A percentile compares a stretch with the other conserved stretches of the same genome.
phyloP scores from a whole-genome alignment of 345 rosid genomes.

The Populus davidiana region DNA sequence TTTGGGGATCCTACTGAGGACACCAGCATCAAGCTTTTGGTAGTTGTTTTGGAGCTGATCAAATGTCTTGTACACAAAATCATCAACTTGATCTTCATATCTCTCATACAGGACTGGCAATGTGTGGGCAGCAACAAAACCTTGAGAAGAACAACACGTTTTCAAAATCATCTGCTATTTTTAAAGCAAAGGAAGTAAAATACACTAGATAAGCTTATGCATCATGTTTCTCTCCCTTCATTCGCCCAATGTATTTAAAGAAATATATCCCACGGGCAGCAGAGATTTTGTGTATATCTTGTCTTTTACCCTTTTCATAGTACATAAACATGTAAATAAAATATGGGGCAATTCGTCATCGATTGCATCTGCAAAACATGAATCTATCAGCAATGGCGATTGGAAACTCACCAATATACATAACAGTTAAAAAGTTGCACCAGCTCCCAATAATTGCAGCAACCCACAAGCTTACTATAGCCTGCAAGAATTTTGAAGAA shows the following conservation, averaged over 20 bases:
- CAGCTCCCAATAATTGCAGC: slow-evolving; percentile 92
- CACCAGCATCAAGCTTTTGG: slow-evolving; percentile 53
- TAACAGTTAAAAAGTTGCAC: slow-evolving; percentile 85
- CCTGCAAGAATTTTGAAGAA: slow-evolving; percentile 43
- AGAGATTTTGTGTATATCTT: not conserved
- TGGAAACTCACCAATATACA: slow-evolving; percentile 69
- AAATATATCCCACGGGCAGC: not conserved
- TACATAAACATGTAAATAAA: not conserved
- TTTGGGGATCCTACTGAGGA: slow-evolving; percentile 72
- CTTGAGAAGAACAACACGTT: slow-evolving; percentile 32
- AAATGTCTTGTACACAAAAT: slow-evolving; percentile 44
- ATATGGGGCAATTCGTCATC: not conserved
- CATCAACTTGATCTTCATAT: slow-evolving; percentile 76
- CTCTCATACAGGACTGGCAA: slow-evolving; percentile 85
- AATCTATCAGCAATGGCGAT: not conserved
- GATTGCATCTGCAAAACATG: not conserved
- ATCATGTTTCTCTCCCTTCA: not conserved
- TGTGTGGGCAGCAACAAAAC: slow-evolving; percentile 89
- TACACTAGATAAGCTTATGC: not conserved
- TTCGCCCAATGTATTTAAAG: not conserved
- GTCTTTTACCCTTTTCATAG: not conserved
- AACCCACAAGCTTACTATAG: slow-evolving; percentile 55
- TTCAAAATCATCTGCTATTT: not conserved
- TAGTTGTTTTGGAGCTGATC: slow-evolving; percentile 61
- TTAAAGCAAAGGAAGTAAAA: not conserved